Conservation (phyloP, 805 yeast genomes). For the Candida germanica region DNA sequence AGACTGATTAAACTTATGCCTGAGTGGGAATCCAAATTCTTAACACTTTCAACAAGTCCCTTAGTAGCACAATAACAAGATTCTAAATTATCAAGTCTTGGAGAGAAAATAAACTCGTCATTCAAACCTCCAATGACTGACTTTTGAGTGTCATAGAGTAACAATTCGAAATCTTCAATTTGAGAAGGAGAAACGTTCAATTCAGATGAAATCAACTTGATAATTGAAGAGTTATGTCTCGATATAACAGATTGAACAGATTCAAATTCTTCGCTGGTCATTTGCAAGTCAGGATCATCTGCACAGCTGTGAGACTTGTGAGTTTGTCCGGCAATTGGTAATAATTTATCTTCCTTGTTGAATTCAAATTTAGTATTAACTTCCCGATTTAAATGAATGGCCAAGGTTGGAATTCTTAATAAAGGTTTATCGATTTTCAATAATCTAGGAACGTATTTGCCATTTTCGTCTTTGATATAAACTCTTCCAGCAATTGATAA, state of each 20-base stretch:
- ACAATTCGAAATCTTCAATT: constrained; percentile 87
- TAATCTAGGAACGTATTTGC: constrained; percentile 56
- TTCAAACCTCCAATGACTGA: constrained; percentile 84
- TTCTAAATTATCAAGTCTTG: constrained; percentile 86
- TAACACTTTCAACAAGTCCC: constrained; percentile 60
- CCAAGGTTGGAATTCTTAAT: constrained; percentile 89
- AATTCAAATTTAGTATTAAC: constrained; percentile 79
- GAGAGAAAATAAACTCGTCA: constrained; percentile 88
- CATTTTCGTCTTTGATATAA: constrained; percentile 44
- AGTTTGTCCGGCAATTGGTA: constrained; percentile 76
- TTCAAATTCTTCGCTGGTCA: constrained; percentile 53
- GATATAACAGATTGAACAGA: constrained; percentile 61
- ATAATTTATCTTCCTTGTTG: constrained; percentile 81
- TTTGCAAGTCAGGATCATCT: constrained; percentile 46
- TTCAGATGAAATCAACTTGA: constrained; percentile 67
- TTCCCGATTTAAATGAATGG: constrained; percentile 83
- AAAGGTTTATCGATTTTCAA: constrained; percentile 81
- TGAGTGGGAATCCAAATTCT: constrained; percentile 41
- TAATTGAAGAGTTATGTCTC: constrained; percentile 74
- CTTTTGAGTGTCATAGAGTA: constrained; percentile 80
- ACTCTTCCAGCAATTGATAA: constrained; percentile 90
- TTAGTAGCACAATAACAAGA: constrained; percentile 78
- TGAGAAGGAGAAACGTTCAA: constrained; percentile 48
- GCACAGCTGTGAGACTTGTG: constrained; percentile 42
- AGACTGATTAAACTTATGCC: constrained; percentile 74